Percentiles rank a stretch among this genome's conserved stretches.
Evolutionary conservation across 2,329 filamentous ascomycete genomes (phyloP).

Genomic region (Monilinia aucupariae): DNA sequence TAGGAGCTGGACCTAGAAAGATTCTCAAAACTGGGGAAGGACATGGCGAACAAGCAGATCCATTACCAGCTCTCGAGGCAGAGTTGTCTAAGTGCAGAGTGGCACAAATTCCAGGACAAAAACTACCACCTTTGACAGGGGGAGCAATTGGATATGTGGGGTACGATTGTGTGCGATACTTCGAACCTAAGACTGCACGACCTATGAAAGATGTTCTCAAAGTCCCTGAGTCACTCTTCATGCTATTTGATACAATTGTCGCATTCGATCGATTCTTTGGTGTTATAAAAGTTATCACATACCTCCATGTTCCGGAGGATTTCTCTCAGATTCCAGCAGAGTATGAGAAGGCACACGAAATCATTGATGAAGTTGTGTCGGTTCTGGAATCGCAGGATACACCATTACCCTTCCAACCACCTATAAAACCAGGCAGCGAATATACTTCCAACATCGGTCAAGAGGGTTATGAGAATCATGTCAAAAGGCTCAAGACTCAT

Average conservation of each 20-base stretch:
- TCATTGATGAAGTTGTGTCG: conserved; percentile 62
- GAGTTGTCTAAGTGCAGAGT: conserved; percentile 77
- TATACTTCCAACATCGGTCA: conserved; percentile 91
- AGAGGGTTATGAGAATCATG: conserved; percentile 84
- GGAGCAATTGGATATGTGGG: conserved; percentile 95
- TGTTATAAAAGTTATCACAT: conserved; percentile 88
- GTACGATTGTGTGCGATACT: conserved; percentile 96
- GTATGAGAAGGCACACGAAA: conserved; percentile 62
- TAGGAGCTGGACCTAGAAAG: conserved; percentile 75
- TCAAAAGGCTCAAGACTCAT: conserved; percentile 79
- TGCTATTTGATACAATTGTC: conserved; percentile 92
- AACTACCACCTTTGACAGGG: conserved; percentile 79
- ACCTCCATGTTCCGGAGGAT: conserved; percentile 63
- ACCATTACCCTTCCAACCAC: conserved; percentile 69
- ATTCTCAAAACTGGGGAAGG: conserved; percentile 82
- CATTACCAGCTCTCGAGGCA: conserved; percentile 72
- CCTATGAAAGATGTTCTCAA: conserved; percentile 81
- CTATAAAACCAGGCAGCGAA: conserved; percentile 66
- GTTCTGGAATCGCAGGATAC: conserved; percentile 69
- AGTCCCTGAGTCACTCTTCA: conserved; percentile 92
- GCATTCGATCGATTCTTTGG: conserved; percentile 94
- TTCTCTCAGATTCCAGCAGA: conserved; percentile 55
- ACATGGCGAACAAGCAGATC: conserved; percentile 78
- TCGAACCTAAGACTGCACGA: conserved; percentile 91
- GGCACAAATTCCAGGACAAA: conserved; percentile 74